Evolutionary conservation across 768 basidiomycete genomes (phyloP), one percentile per base, ranked within the genome.

Genomic region (Boletus rufocinnamomeus): DNA sequence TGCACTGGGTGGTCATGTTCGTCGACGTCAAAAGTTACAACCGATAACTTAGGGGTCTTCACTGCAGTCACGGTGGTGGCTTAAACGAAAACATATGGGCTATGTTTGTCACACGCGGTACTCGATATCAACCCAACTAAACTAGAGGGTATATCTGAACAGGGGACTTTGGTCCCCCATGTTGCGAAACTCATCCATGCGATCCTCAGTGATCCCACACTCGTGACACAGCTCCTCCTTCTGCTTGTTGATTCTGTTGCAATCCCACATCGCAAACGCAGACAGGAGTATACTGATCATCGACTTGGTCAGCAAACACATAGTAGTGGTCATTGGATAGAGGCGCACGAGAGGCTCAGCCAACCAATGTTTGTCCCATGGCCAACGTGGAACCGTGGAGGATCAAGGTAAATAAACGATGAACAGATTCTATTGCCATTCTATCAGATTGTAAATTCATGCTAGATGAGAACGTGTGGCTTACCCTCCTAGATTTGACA

Each of bases 81-180:
- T n/a, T n/a, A n/a, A n/a, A n/a, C n/a, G n/a, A n/a, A n/a, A n/a
- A n/a, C n/a, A n/a, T n/a, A n/a, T n/a, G n/a, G 69, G 62, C 45
- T 46, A 34, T 71, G 54, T 70, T 70, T 70, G 62, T 51, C 40
- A 11, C n/a, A 17, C 34, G 32, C 6, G 9, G 30, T 10, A 35
- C 34, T 14, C 6, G 13, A 35, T 35, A 35, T 28, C 10, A 28
- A 34, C n/a, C 13, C 13, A 38, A 7, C 21, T 11, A 16, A 47
- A 43, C 21, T 43, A 43, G 6, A 71, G 56, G 1, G 67, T 52
- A 25, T 72, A 73, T 80, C 82, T 78, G 74, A 82, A 86, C 38
- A 86, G 71, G 41, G 85, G 84, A 55, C 81, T 83, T 40, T 78
- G 72, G 58, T 82, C 81, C 8, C 82, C 84, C 69, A 84, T 72